Conservation (phyloP, 331 rosid genomes). For the Dryas integrifolia region DNA sequence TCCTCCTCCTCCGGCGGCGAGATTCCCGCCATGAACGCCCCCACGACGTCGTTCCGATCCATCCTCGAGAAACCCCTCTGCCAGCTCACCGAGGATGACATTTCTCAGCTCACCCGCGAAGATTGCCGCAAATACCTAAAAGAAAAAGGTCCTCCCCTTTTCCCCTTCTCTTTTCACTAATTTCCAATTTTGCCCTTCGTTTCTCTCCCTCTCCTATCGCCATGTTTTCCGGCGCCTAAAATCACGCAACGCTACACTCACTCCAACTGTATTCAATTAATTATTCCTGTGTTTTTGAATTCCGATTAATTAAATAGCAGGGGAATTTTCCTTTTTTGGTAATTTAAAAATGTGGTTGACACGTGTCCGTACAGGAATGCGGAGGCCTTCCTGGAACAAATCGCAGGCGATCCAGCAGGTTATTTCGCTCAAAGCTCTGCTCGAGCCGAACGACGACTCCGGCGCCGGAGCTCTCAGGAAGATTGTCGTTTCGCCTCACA, state of each 20-base stretch:
- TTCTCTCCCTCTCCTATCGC: background rate
- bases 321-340: too few relatives aligned
- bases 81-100: constrained; percentile 96
- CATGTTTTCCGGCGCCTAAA: constrained; percentile 53
- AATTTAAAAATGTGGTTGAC: constrained; percentile 25
- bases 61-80: constrained; percentile 87
- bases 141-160: constrained; percentile 60
- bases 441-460: constrained; percentile 72
- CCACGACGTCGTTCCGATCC: constrained; percentile 60
- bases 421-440: constrained; percentile 84
- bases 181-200: constrained; percentile 35
- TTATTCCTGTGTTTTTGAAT: background rate
- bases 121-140: constrained; percentile 95
- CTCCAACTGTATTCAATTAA: background rate
- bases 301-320: background rate
- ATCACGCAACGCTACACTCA: background rate
- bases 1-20: constrained; percentile 3
- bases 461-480: constrained; percentile 48
- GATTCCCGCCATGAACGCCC: constrained; percentile 59
- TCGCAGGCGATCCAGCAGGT: constrained; percentile 99
- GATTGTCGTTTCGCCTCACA: constrained; percentile 37
- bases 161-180: background rate
- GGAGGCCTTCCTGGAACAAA: constrained; percentile 99
- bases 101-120: constrained; percentile 98
- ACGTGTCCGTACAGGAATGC: constrained; percentile 98